A percentile compares a stretch with the other conserved stretches of the same genome.
phyloP scores from a whole-genome alignment of 495 filamentous ascomycete species.

The Penicillium fimorum region DNA sequence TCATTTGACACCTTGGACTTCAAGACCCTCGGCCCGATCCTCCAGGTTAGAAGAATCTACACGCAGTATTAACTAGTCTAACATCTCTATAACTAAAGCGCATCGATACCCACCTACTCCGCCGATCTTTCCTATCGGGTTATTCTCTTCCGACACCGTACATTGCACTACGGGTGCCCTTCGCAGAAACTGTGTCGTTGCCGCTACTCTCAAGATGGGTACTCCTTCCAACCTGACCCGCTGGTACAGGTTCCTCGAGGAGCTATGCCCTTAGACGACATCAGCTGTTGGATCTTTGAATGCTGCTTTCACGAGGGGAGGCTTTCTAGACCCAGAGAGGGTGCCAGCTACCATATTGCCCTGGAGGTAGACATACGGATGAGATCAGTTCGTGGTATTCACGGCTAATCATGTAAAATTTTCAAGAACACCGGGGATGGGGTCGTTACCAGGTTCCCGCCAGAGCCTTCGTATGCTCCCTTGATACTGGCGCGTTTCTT shows the following conservation, averaged over 20 bases:
- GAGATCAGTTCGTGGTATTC: too few relatives aligned
- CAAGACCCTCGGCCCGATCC: slow-evolving; percentile 70
- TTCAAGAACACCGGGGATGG: slow-evolving; percentile 78
- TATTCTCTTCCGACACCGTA: slow-evolving; percentile 78
- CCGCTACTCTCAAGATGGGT: slow-evolving; percentile 77
- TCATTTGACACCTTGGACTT: slow-evolving; percentile 64
- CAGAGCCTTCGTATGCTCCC: slow-evolving; percentile 79
- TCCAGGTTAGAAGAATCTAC: slow-evolving; percentile 30
- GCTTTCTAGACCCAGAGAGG: slow-evolving; percentile 72
- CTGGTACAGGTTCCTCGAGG: slow-evolving; percentile 88
- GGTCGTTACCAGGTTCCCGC: slow-evolving; percentile 90
- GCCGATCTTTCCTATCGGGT: slow-evolving; percentile 82
- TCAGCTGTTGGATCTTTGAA: slow-evolving; percentile 57
- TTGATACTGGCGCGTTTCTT: slow-evolving; percentile 7
- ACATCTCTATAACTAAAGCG: slow-evolving; percentile 37
- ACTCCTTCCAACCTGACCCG: slow-evolving; percentile 73
- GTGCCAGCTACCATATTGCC: slow-evolving; percentile 86
- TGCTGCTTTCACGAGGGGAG: slow-evolving; percentile 60
- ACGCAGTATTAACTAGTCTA: too few relatives aligned
- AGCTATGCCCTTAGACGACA: slow-evolving; percentile 63
- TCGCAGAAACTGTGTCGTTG: slow-evolving; percentile 77
- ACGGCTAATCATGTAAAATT: too few relatives aligned
- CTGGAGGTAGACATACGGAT: slow-evolving; percentile 33
- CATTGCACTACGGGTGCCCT: slow-evolving; percentile 78
- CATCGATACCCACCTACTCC: slow-evolving; percentile 80